Evolutionary conservation across 106 monocot genomes (phyloP).

Genomic region (Ottelia alismoides): DNA sequence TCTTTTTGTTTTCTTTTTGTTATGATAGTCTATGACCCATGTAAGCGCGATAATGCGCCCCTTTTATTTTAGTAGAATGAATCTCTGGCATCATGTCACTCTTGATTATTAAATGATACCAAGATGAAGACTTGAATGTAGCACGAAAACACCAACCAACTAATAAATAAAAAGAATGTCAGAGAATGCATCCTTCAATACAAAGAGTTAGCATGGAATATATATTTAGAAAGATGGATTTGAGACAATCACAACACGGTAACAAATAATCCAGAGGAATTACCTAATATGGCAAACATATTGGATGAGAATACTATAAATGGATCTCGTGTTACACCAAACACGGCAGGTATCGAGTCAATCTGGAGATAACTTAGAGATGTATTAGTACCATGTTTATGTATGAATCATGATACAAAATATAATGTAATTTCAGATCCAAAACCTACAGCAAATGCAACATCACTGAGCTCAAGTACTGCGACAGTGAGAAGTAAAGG

Average conservation of each 20-base stretch:
- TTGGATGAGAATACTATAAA: constrained; percentile 94
- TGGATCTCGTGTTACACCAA: constrained; percentile 97
- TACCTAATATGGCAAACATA: constrained; percentile 94
- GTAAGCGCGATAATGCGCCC: too few relatives aligned
- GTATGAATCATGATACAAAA: neutral
- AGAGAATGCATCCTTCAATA: too few relatives aligned
- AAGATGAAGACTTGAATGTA: too few relatives aligned
- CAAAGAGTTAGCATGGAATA: neutral
- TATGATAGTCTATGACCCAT: too few relatives aligned
- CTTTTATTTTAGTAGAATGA: too few relatives aligned
- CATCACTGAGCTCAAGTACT: constrained; percentile 90
- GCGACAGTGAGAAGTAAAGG: constrained; percentile 86
- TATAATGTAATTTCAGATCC: neutral
- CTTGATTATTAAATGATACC: too few relatives aligned
- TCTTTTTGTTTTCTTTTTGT: too few relatives aligned
- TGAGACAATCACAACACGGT: too few relatives aligned
- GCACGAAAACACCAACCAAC: too few relatives aligned
- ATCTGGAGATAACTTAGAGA: constrained; percentile 28
- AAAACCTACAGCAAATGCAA: constrained; percentile 96
- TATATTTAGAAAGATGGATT: neutral
- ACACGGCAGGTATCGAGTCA: constrained; percentile 98
- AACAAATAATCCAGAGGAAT: too few relatives aligned
- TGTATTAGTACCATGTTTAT: neutral
- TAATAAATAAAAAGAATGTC: too few relatives aligned
- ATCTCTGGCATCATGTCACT: too few relatives aligned